Evolutionary conservation across 257 asterid species (phyloP).

Genomic region (Solanum piurae): DNA sequence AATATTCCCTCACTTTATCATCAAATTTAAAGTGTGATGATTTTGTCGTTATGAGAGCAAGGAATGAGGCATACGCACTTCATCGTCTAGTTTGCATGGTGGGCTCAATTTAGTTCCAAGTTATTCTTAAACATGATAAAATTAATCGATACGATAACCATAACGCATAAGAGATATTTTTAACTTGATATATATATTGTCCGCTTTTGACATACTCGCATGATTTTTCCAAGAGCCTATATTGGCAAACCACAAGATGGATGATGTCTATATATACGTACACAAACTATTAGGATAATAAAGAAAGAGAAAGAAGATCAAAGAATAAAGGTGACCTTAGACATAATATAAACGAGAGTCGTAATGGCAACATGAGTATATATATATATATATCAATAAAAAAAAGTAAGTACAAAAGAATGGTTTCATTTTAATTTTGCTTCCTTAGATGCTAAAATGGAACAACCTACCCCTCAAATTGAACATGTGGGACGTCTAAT

Average conservation of each 20-base stretch:
- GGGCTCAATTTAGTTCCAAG: background rate
- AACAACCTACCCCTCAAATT: background rate
- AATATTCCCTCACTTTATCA: background rate
- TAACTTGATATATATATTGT: no score
- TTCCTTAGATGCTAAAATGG: background rate
- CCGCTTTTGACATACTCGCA: background rate
- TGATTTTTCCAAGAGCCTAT: background rate
- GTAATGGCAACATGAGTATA: background rate
- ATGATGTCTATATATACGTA: background rate
- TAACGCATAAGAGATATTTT: no score
- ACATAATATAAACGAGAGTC: background rate
- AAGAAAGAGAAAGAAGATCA: background rate
- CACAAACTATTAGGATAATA: background rate
- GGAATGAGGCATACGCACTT: background rate
- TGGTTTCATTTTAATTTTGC: background rate
- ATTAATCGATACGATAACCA: no score
- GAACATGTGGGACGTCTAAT: background rate
- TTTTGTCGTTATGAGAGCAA: background rate
- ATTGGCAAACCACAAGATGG: background rate
- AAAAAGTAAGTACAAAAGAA: background rate
- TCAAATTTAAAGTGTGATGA: background rate
- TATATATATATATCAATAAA: background rate
- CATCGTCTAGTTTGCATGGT: background rate
- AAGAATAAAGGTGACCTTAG: background rate
- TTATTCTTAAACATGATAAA: no score